Evolutionary conservation across 345 rosid species (phyloP), one percentile per base, ranked within the genome.

Genomic region (Conringia planisiliqua): DNA sequence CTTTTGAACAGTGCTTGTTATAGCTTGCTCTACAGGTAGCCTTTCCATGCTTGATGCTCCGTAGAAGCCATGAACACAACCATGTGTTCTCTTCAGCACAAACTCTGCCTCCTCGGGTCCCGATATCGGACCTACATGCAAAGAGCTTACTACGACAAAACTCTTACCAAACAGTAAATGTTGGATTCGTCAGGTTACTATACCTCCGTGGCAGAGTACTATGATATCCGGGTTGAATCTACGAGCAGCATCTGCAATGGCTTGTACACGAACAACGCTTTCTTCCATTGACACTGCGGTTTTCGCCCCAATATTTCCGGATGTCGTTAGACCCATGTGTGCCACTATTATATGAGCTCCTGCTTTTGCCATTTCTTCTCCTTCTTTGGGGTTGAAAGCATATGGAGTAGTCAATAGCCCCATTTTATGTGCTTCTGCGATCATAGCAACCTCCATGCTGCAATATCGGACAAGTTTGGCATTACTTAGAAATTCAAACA

Each of bases 41-140:
- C 97, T 88, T 83, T 94, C 97, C 93, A 94, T 89, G 90, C 96
- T 91, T 57, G 97, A 94, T 63, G 98, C 98, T 36, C 98, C 96
- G 66, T 89, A 94, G 79, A 94, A 94, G 36, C 97, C 98, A 79
- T 94, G 95, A 30, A 94, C 95, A 48, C 71, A 20, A 65, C 91
- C 91, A 43, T 79, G 72, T 26, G 92, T 91, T 80, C 84, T 86
- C 82, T 87, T 88, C 78, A 91, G 47, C 62, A 91, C 62, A 62
- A 83, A 91, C 70, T 91, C 93, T 50, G 97, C 96, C 51, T 93
- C 97, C 44, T 27, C 72, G 47, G 93, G 96, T 70, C 90, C 86
- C 3, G 91, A 89, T 80, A 93, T 91, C 12, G 97, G 93, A 79
- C 97, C 96, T 93, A 81, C 32, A 66, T 10, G 78, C 82, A 70